phyloP scores from a whole-genome alignment of 805 yeast genomes.

The Nakazawaea populi region DNA sequence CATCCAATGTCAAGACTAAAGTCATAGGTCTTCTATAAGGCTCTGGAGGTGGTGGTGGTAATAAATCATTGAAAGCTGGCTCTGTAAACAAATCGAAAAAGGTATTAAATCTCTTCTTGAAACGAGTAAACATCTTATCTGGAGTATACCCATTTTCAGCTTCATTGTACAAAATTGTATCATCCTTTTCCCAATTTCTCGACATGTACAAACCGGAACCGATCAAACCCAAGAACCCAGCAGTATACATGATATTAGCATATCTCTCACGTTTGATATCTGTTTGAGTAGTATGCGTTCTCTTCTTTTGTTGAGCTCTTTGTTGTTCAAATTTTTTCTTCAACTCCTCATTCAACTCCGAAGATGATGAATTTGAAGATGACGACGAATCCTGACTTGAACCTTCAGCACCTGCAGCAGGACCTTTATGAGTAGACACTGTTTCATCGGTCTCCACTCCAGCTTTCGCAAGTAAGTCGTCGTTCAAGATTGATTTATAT shows the following conservation, averaged over 20 bases:
- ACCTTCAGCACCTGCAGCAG: background rate
- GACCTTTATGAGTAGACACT: background rate
- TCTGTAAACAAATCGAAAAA: conserved; percentile 82
- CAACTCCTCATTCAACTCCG: conserved; percentile 12
- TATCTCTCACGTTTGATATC: conserved; percentile 79
- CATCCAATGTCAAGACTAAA: conserved; percentile 83
- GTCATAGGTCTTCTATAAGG: conserved; percentile 92
- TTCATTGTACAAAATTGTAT: conserved; percentile 33
- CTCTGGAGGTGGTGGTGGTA: conserved; percentile 88
- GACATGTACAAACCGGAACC: conserved; percentile 61
- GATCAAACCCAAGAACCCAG: conserved; percentile 43
- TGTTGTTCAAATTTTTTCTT: conserved; percentile 10
- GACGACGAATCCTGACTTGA: background rate
- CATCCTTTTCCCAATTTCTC: conserved; percentile 84
- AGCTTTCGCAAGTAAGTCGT: conserved; percentile 76
- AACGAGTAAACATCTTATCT: conserved; percentile 58
- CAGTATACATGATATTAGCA: conserved; percentile 68
- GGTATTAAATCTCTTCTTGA: conserved; percentile 64
- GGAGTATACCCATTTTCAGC: conserved; percentile 69
- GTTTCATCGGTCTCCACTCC: conserved; percentile 59
- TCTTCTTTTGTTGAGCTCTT: conserved; percentile 28
- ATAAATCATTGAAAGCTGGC: conserved; percentile 87
- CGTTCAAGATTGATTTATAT: conserved; percentile 58
- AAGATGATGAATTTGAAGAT: background rate
- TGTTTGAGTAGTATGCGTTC: conserved; percentile 56